Evolutionary conservation across 2,329 filamentous ascomycete genomes (phyloP).

Genomic region (Fusarium musae): DNA sequence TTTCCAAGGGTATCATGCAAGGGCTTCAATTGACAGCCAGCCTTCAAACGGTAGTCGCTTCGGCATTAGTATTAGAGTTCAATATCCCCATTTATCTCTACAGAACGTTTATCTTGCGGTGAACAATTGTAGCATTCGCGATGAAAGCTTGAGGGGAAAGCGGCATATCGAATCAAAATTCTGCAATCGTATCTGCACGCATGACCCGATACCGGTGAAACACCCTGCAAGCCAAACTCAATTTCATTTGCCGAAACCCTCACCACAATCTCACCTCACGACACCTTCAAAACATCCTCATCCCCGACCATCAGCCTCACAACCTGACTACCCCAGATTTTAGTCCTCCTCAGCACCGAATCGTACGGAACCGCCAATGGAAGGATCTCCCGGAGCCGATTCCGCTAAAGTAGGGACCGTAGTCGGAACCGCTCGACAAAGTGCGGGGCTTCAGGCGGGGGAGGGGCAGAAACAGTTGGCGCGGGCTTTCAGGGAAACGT

Average conservation of each 20-base stretch:
- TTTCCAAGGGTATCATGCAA: background rate
- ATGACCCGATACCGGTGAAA: background rate
- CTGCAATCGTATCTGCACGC: background rate
- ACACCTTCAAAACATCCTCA: background rate
- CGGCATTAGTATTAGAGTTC: background rate
- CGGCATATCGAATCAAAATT: background rate
- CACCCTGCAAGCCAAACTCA: accelerated
- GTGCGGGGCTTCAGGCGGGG: background rate
- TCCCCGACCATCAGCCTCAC: background rate
- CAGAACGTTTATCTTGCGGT: background rate
- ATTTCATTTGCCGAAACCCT: background rate
- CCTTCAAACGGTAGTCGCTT: accelerated
- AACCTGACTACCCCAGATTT: background rate
- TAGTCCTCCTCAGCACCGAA: background rate
- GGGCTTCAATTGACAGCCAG: too few relatives aligned
- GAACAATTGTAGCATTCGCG: accelerated
- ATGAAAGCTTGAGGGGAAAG: accelerated
- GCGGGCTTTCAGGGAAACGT: background rate
- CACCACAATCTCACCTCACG: background rate
- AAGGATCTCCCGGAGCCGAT: conserved; percentile 3
- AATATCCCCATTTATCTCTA: accelerated
- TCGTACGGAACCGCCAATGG: background rate
- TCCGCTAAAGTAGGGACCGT: background rate
- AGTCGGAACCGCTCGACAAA: background rate
- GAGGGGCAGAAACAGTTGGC: background rate